Conservation (phyloP, 2,329 filamentous ascomycete species). For the Ampelomyces quisqualis region DNA sequence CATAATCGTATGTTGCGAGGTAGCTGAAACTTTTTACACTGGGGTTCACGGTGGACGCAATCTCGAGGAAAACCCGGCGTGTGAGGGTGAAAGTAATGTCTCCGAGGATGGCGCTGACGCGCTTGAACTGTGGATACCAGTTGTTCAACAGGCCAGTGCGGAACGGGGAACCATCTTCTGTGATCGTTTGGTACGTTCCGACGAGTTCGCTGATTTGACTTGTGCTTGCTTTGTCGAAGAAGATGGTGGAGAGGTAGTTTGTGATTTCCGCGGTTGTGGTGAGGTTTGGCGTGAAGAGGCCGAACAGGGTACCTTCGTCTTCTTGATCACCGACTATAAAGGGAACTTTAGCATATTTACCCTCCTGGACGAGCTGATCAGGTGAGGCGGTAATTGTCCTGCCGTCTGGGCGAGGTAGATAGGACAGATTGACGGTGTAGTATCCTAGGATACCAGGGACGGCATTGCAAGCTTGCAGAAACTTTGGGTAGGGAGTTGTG, state of each 20-base stretch:
- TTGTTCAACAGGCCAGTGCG: slow-evolving; percentile 68
- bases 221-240: slow-evolving; percentile 60
- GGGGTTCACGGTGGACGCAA: slow-evolving; percentile 52
- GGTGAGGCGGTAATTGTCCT: slow-evolving; percentile 62
- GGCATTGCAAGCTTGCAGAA: slow-evolving; percentile 66
- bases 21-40: slow-evolving; percentile 71
- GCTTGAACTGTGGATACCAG: slow-evolving; percentile 75
- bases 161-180: slow-evolving; percentile 68
- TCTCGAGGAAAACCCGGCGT: slow-evolving; percentile 63
- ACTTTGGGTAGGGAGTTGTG: slow-evolving; percentile 47
- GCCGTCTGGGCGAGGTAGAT: slow-evolving; percentile 73
- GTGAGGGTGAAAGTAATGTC: slow-evolving; percentile 74
- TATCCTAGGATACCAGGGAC: slow-evolving; percentile 70
- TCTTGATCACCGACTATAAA: slow-evolving; percentile 74
- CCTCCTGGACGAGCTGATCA: slow-evolving; percentile 56
- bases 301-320: slow-evolving; percentile 76
- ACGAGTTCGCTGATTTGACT: slow-evolving; percentile 59
- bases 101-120: slow-evolving; percentile 71
- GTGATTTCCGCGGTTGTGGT: slow-evolving; percentile 61
- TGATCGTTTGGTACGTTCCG: slow-evolving; percentile 60
- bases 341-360: slow-evolving; percentile 61
- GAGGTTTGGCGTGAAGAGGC: slow-evolving; percentile 68
- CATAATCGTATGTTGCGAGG: slow-evolving; percentile 69
- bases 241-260: slow-evolving; percentile 62
- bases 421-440: slow-evolving; percentile 68